Percentiles rank a stretch among this genome's conserved stretches.
These are phyloP conservation scores for Neopestalotiopsis clavispora DNA, from an alignment of 2,329 filamentous ascomycete species.

Conservation along the genomic window DNA sequence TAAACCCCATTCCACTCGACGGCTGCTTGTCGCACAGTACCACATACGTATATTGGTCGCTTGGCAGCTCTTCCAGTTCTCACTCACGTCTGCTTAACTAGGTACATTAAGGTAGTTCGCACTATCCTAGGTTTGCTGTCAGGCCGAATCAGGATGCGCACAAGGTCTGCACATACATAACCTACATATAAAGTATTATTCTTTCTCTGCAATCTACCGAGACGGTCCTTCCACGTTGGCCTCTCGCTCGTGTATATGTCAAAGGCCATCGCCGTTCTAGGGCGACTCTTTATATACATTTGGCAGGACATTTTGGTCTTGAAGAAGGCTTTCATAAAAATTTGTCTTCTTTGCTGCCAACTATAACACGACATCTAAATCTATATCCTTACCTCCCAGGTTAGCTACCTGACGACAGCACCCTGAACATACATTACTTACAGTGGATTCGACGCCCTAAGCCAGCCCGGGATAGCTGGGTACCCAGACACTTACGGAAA, in stretches of 20 bases:
- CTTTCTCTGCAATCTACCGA: neutral
- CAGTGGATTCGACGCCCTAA: neutral
- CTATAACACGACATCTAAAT: no score
- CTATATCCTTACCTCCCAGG: no score
- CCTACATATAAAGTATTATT: neutral
- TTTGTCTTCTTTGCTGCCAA: neutral
- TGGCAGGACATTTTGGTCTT: neutral
- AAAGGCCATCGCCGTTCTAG: neutral
- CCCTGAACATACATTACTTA: neutral
- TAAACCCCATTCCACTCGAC: neutral
- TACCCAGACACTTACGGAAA: neutral
- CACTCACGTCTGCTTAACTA: neutral
- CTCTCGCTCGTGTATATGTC: neutral
- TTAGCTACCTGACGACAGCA: neutral
- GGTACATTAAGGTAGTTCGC: neutral
- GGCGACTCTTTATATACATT: neutral
- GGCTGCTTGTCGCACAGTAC: neutral
- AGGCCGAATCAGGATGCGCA: neutral
- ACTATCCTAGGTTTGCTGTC: neutral
- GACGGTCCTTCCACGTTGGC: neutral
- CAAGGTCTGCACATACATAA: neutral
- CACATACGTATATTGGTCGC: neutral
- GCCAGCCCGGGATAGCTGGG: slow-evolving; percentile 1
- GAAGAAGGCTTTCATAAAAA: neutral
- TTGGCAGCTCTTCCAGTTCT: neutral